Conservation (phyloP, 768 basidiomycete genomes). For the Calocera cornea region DNA sequence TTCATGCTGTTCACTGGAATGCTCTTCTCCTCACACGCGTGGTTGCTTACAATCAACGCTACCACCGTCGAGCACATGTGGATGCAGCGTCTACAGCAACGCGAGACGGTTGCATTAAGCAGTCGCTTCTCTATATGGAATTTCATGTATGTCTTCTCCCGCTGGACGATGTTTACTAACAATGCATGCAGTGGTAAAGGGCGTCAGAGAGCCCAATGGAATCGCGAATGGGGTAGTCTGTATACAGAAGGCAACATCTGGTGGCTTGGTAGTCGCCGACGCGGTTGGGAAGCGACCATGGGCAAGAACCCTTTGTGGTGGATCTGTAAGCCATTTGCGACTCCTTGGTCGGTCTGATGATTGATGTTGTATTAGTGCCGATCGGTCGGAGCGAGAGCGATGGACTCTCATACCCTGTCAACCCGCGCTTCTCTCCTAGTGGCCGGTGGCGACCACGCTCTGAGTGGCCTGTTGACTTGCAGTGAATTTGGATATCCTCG, state of each 20-base stretch:
- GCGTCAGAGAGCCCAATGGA: conserved; percentile 37
- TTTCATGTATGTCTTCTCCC: conserved; percentile 32
- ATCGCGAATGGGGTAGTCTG: conserved; percentile 68
- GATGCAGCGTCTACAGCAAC: conserved; percentile 45
- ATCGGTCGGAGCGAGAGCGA: conserved; percentile 43
- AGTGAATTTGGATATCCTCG: conserved; percentile 25
- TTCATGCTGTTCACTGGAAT: conserved; percentile 57
- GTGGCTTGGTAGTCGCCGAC: conserved; percentile 53
- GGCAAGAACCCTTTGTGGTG: conserved; percentile 53
- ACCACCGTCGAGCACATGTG: conserved; percentile 72
- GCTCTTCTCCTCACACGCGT: conserved; percentile 45
- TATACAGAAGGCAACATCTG: conserved; percentile 71
- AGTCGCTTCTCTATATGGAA: conserved; percentile 43
- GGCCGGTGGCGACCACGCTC: conserved; percentile 52
- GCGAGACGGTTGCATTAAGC: conserved; percentile 41
- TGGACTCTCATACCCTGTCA: conserved; percentile 50
- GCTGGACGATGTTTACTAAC: background rate
- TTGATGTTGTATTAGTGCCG: conserved; percentile 25
- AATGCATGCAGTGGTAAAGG: conserved; percentile 12
- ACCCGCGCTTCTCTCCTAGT: conserved; percentile 57
- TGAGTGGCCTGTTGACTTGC: conserved; percentile 59
- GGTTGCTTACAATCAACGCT: conserved; percentile 46
- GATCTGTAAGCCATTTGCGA: conserved; percentile 52
- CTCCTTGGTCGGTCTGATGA: background rate
- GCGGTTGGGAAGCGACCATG: conserved; percentile 76